phyloP scores from a whole-genome alignment of 495 filamentous ascomycete genomes.

The Lentithecium fluviatile region DNA sequence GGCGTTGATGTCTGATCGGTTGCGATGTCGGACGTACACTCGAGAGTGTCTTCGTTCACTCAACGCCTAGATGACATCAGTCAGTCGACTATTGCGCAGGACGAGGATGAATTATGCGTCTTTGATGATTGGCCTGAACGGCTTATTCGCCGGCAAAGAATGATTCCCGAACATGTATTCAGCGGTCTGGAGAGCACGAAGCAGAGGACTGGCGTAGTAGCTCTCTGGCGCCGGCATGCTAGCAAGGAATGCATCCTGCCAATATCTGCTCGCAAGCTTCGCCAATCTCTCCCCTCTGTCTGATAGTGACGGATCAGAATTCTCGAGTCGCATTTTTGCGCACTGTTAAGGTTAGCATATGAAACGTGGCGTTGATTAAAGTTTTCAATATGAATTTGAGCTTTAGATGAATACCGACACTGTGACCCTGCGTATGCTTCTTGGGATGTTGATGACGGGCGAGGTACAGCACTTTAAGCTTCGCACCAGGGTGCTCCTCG shows the following conservation, averaged over 20 bases:
- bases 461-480: conserved; percentile 1
- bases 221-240: background rate
- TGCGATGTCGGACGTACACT: background rate
- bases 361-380: too few relatives aligned
- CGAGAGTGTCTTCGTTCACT: background rate
- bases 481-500: background rate
- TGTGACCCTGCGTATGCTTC: background rate
- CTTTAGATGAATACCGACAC: too few relatives aligned
- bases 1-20: background rate
- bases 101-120: background rate
- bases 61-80: background rate
- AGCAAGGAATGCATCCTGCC: background rate
- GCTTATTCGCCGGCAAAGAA: background rate
- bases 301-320: too few relatives aligned
- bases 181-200: background rate
- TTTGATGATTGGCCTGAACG: background rate
- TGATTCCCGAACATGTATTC: background rate
- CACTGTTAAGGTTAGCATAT: too few relatives aligned
- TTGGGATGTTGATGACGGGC: background rate
- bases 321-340: too few relatives aligned
- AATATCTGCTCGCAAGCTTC: background rate
- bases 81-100: too few relatives aligned
- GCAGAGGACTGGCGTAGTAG: background rate
- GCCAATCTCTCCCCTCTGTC: background rate
- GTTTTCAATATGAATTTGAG: too few relatives aligned